phyloP scores from a whole-genome alignment of 306 rosid species.

The Chamaecrista fasciculata region DNA sequence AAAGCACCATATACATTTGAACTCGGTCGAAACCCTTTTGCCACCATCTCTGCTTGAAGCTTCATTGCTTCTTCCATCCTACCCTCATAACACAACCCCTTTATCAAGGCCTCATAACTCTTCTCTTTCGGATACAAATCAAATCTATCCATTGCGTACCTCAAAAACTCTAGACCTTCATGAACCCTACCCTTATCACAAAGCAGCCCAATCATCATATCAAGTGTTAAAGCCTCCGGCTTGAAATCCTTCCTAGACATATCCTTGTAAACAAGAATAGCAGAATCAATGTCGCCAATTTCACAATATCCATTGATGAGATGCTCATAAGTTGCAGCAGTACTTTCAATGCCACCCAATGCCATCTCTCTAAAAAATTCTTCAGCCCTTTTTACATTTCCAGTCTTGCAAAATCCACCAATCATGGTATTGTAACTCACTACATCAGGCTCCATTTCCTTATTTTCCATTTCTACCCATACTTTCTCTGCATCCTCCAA shows the following conservation, averaged over 20 bases:
- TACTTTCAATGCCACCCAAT: constrained; percentile 52
- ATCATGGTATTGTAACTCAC: constrained; percentile 66
- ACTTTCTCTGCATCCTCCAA: constrained; percentile 51
- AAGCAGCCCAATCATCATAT: constrained; percentile 40
- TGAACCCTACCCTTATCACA: constrained; percentile 49
- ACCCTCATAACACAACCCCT: constrained; percentile 56
- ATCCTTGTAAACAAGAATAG: constrained; percentile 59
- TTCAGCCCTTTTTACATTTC: constrained; percentile 60
- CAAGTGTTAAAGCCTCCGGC: constrained; percentile 47
- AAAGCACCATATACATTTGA: constrained; percentile 57
- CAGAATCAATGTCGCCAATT: constrained; percentile 53
- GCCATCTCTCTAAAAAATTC: constrained; percentile 66
- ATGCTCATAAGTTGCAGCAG: constrained; percentile 57
- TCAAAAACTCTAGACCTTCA: constrained; percentile 50
- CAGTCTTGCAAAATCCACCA: constrained; percentile 70
- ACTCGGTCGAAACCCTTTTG: constrained; percentile 59
- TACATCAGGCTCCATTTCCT: constrained; percentile 54
- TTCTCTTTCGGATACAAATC: constrained; percentile 45
- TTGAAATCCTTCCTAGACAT: constrained; percentile 59
- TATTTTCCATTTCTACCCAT: constrained; percentile 60
- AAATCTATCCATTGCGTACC: constrained; percentile 35
- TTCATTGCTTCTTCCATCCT: constrained; percentile 64
- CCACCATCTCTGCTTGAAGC: constrained; percentile 85
- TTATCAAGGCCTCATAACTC: constrained; percentile 60
- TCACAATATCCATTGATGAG: constrained; percentile 58